Evolutionary conservation across 1,284 basidiomycete species (phyloP).

Genomic region (Puccinia polysora): DNA sequence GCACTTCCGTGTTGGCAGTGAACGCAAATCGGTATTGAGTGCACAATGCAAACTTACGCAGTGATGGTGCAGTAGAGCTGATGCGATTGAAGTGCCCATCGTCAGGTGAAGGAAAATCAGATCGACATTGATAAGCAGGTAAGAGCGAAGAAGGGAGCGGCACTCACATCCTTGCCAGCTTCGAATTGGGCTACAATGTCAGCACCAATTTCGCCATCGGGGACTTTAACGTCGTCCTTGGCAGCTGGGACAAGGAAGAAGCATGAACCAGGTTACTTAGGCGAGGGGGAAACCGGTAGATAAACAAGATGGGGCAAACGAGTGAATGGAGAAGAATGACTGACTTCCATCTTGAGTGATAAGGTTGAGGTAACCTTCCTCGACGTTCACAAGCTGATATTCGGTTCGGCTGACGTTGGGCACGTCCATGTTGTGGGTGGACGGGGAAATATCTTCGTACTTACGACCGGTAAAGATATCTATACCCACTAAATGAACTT

Average conservation of each 20-base stretch:
- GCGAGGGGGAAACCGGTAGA: background rate
- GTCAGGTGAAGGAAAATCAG: background rate
- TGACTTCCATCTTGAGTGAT: slow-evolving; percentile 71
- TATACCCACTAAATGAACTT: slow-evolving; percentile 93
- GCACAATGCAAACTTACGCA: slow-evolving; percentile 3
- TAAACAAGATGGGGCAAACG: background rate
- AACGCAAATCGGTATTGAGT: background rate
- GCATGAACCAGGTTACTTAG: background rate
- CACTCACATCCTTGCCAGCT: slow-evolving; percentile 67
- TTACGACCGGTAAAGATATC: slow-evolving; percentile 57
- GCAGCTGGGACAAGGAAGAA: slow-evolving; percentile 51
- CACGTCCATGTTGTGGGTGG: slow-evolving; percentile 98
- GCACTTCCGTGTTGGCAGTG: background rate
- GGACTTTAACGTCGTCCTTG: slow-evolving; percentile 95
- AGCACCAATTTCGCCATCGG: slow-evolving; percentile 76
- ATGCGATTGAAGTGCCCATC: too few species aligned
- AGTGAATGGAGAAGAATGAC: background rate
- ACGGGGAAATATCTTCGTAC: slow-evolving; percentile 90
- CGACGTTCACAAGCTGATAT: slow-evolving; percentile 73
- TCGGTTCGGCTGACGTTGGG: slow-evolving; percentile 87
- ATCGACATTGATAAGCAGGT: background rate
- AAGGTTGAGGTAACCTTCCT: slow-evolving; percentile 78
- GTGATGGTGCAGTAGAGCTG: slow-evolving; percentile 44
- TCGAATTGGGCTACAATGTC: slow-evolving; percentile 73
- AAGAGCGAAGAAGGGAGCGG: background rate